These are phyloP conservation scores for Globisporangium canariense DNA, from an alignment of 352 stramenopile genomes.

Conservation along the genomic window DNA sequence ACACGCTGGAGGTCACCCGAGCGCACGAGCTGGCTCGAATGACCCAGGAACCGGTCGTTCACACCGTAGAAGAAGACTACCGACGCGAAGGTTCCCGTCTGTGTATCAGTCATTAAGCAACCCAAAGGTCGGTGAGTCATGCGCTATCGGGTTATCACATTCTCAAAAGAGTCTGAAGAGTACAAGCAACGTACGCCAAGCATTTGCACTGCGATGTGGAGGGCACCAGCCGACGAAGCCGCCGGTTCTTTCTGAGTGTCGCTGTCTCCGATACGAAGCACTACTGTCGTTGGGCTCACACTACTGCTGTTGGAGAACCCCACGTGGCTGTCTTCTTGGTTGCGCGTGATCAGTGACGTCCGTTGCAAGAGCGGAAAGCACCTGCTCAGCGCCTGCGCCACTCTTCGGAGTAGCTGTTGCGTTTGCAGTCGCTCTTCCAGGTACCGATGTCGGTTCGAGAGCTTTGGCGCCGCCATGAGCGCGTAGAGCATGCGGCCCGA, in stretches of 20 bases:
- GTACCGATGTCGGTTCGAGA: not conserved
- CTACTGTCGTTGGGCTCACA: constrained; percentile 12
- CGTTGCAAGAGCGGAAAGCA: constrained; percentile 24
- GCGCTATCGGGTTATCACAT: not conserved
- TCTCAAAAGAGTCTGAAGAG: not conserved
- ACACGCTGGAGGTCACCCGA: constrained; percentile 28
- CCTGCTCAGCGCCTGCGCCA: constrained; percentile 28
- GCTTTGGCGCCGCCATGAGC: constrained; percentile 5
- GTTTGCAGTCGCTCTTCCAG: constrained; percentile 16
- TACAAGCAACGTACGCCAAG: constrained; percentile 24
- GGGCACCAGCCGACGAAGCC: not conserved
- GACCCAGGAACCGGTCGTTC: constrained; percentile 9
- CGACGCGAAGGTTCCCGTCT: constrained; percentile 22
- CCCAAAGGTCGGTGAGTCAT: not conserved
- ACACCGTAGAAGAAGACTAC: constrained; percentile 20
- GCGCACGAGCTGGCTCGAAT: constrained; percentile 15
- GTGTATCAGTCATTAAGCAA: not conserved
- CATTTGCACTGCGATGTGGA: constrained; percentile 38
- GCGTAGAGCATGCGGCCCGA: constrained; percentile 25
- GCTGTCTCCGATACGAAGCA: constrained; percentile 6
- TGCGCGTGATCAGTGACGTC: constrained; percentile 12
- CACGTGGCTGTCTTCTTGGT: constrained; percentile 9
- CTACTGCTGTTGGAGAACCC: not conserved
- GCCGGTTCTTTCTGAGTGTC: constrained; percentile 1
- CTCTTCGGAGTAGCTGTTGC: constrained; percentile 22